Evolutionary conservation across 257 asterid genomes (phyloP).

Genomic region (Agastache rugosa): DNA sequence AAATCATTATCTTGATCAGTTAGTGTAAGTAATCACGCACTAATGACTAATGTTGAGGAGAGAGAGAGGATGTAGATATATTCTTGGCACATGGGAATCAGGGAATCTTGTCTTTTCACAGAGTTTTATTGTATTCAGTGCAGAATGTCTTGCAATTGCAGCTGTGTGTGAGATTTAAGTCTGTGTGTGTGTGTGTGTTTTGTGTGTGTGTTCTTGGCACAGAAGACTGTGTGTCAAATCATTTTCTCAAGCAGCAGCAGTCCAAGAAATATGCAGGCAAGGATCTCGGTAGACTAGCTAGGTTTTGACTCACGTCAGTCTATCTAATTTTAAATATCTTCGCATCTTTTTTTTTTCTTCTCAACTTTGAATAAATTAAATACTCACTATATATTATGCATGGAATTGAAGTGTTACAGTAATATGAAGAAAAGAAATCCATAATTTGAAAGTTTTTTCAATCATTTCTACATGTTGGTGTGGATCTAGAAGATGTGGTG

Average conservation of each 20-base stretch:
- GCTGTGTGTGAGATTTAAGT: background rate
- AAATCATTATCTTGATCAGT: too few relatives aligned
- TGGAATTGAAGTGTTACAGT: constrained; percentile 11
- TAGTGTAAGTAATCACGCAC: background rate
- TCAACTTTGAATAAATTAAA: too few relatives aligned
- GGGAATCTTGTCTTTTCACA: constrained; percentile 40
- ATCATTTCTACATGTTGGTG: constrained; percentile 21
- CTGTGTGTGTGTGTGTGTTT: constrained; percentile 5
- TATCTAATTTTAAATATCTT: background rate
- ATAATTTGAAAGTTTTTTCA: too few relatives aligned
- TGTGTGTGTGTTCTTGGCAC: constrained; percentile 25
- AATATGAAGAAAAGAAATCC: too few relatives aligned
- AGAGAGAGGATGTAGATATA: background rate
- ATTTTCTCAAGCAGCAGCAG: constrained; percentile 34
- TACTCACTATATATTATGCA: constrained; percentile 7
- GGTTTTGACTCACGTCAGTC: constrained; percentile 43
- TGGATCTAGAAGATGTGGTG: background rate
- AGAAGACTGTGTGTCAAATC: constrained; percentile 46
- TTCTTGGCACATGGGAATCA: constrained; percentile 31
- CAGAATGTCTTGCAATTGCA: constrained; percentile 41
- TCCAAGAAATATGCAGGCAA: constrained; percentile 36
- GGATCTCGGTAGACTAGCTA: constrained; percentile 42
- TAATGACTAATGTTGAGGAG: background rate
- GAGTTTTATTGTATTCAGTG: constrained; percentile 53
- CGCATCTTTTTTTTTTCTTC: background rate